These are phyloP conservation scores for Diaporthe sp. DNA, from an alignment of 2,329 filamentous ascomycete species.

Conservation along the genomic window DNA sequence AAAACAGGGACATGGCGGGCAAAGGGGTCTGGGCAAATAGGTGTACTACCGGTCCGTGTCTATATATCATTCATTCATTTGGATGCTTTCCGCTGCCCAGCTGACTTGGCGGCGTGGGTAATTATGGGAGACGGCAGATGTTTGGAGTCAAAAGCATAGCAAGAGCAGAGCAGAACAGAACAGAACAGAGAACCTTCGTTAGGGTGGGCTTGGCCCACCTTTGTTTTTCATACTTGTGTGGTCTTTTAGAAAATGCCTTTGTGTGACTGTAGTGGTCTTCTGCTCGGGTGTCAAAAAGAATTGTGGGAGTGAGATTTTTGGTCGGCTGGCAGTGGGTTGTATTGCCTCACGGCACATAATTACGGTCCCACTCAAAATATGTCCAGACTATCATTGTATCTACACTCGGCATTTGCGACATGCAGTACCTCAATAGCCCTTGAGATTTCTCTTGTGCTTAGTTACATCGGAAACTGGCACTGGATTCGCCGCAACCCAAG, in stretches of 20 bases:
- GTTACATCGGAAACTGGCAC: too few species aligned
- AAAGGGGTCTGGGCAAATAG: slow-evolving; percentile 17
- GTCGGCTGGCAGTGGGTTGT: background rate
- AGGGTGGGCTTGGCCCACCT: background rate
- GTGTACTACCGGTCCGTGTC: slow-evolving; percentile 30
- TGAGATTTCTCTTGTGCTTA: background rate
- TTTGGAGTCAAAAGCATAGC: slow-evolving; percentile 24
- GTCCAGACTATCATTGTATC: background rate
- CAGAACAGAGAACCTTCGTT: slow-evolving; percentile 13
- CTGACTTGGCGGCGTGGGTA: slow-evolving; percentile 11
- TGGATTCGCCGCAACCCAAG: too few species aligned
- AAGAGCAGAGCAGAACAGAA: slow-evolving; percentile 19
- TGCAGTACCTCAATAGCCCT: background rate
- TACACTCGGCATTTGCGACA: background rate
- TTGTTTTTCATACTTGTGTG: background rate
- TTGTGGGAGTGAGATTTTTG: background rate
- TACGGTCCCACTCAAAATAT: background rate
- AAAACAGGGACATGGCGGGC: slow-evolving; percentile 11
- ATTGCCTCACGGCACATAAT: background rate
- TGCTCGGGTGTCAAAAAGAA: background rate
- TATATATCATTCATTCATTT: slow-evolving; percentile 39
- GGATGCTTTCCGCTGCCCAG: background rate
- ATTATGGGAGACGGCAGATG: slow-evolving; percentile 17
- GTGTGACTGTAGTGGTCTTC: background rate
- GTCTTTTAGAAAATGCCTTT: background rate